A percentile compares a stretch with the other conserved stretches of the same genome.
These are phyloP conservation scores for Solanum piurae DNA, from an alignment of 257 asterid species.

Conservation along the genomic window DNA sequence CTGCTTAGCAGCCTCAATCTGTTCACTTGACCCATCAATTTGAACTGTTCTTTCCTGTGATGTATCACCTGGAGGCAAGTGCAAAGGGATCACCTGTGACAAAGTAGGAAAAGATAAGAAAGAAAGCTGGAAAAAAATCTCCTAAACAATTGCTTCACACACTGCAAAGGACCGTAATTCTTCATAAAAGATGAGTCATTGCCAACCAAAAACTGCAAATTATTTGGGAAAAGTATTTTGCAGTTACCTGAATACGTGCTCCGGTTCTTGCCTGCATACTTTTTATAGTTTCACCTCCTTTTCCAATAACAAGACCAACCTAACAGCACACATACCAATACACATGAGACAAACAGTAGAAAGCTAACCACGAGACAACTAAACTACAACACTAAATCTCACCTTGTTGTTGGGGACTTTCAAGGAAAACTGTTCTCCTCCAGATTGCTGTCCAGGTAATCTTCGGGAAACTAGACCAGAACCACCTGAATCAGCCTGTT, in stretches of 20 bases:
- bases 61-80: slow-evolving; percentile 23
- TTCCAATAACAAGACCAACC: slow-evolving; percentile 90
- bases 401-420: slow-evolving; percentile 11
- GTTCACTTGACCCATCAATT: slow-evolving; percentile 19
- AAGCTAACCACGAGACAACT: background rate
- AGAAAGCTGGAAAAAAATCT: background rate
- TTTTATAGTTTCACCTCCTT: slow-evolving; percentile 90
- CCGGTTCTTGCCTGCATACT: slow-evolving; percentile 76
- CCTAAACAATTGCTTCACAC: background rate
- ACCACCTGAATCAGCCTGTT: slow-evolving; percentile 13
- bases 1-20: slow-evolving; percentile 18
- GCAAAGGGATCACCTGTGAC: slow-evolving; percentile 10
- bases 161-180: background rate
- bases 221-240: background rate
- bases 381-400: background rate
- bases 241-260: slow-evolving; percentile 88
- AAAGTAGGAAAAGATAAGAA: background rate
- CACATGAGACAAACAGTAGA: background rate
- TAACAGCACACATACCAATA: background rate
- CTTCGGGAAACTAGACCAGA: slow-evolving; percentile 8
- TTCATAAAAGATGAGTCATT: background rate
- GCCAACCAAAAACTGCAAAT: background rate
- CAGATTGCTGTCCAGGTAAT: slow-evolving; percentile 4
- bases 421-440: slow-evolving; percentile 7
- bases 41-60: slow-evolving; percentile 15